Conservation (phyloP, 495 filamentous ascomycete species). For the Ascodesmis nigricans region DNA sequence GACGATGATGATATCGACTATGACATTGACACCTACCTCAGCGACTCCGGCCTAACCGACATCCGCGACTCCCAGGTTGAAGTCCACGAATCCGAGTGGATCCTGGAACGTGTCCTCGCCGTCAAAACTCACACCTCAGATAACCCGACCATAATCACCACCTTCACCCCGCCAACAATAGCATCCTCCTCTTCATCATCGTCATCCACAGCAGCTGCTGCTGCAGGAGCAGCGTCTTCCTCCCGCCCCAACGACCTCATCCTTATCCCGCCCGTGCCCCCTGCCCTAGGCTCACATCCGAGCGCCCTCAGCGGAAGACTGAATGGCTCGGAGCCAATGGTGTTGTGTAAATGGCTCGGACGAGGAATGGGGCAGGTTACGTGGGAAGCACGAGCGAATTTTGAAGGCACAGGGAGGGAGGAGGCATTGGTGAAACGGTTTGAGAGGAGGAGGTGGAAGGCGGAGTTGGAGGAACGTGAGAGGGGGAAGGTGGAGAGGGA, state of each 20-base stretch:
- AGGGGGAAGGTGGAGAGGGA: constrained; percentile 1
- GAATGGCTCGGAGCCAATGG: neutral
- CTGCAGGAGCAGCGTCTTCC: constrained; percentile 1
- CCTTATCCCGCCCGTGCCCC: no score
- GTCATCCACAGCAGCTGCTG: neutral
- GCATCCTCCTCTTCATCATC: neutral
- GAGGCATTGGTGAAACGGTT: constrained; percentile 14
- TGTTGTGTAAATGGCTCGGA: constrained; percentile 18
- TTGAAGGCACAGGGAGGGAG: constrained; percentile 9
- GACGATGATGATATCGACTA: no score
- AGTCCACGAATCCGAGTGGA: constrained; percentile 15
- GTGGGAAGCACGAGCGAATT: constrained; percentile 10
- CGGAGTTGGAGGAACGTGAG: constrained; percentile 4
- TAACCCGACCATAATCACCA: neutral
- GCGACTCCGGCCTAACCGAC: no score
- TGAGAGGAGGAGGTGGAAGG: constrained; percentile 13
- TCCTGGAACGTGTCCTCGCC: constrained; percentile 15
- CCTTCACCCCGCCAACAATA: neutral
- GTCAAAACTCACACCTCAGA: constrained; percentile 1
- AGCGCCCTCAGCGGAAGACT: no score
- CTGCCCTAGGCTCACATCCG: no score
- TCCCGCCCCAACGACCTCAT: neutral
- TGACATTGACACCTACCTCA: no score
- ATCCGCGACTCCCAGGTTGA: constrained; percentile 8
- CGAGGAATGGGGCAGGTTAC: constrained; percentile 8